Base-by-base conservation (phyloP, 495 filamentous ascomycete species). In the Saxophila tyrrhenica region DNA sequence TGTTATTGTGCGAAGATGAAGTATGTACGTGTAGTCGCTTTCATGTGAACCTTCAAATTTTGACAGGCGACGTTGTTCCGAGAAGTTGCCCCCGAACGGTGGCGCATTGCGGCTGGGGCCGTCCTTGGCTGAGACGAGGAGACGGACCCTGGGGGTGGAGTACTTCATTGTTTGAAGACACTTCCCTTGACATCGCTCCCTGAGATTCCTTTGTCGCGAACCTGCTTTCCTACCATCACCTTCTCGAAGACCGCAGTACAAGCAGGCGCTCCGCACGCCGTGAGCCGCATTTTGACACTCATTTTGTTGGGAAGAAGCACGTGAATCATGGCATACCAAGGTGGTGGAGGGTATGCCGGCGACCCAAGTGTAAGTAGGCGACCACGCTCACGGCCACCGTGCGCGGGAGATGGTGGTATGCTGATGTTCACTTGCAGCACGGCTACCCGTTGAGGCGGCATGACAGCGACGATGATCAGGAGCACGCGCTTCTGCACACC, bases 401-500 rank as follows among this genome's bases (percentile, higher is more conserved):
- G 32, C 48, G 13, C 55, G 54, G 38, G 32, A 19, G 81, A 56
- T 73, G 29, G 79, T 62, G 59, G 74, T 7, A 44, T 5, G 20
- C 47, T 49, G 47, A 49, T 7, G n/a, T 76, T 76, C 45, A 70
- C 70, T 2, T 64, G 62, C 24, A 49, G 47, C 19, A 42, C 58
- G 58, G 22, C 47, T 49, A 49, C 47, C 47, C 47, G 21, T 24
- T 23, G 23, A 25, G 22, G 21, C 49, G 60, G 55, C 46, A 72
- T 46, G 76, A 78, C 64, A 78, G 81, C 54, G 86, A 90, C 51
- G 87, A 92, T 65, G 87, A 69, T 13, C 81, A 81, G 35, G 80
- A 86, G 54, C 73, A 77, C 51, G 81, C 84, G 52, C 78, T 95
- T 20, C 77, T 95, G 45, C 78, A 85, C 56, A 73, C 80, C 56